These are phyloP conservation scores for Melanopsichium pennsylvanicum DNA, from an alignment of 1,284 basidiomycete genomes.

Conservation along the genomic window DNA sequence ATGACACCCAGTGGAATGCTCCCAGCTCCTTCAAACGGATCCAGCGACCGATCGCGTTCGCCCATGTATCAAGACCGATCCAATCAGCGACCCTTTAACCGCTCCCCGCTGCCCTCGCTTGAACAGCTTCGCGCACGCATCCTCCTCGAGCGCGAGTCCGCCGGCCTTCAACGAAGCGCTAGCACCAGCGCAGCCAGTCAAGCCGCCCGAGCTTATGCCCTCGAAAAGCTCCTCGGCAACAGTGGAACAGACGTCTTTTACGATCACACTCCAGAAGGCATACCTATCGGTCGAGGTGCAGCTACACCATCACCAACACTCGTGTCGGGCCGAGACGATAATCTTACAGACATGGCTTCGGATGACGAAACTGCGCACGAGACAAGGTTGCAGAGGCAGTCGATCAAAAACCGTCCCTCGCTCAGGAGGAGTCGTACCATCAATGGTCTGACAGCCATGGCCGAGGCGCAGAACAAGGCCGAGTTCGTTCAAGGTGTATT, in stretches of 20 bases:
- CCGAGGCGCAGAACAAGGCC: conserved; percentile 51
- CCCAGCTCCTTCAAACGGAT: conserved; percentile 1
- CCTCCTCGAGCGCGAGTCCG: conserved; percentile 53
- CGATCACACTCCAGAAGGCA: conserved; percentile 44
- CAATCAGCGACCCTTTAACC: conserved; percentile 26
- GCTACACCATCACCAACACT: conserved; percentile 29
- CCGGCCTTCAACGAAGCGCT: conserved; percentile 52
- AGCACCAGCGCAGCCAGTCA: conserved; percentile 60
- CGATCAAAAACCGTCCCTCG: conserved; percentile 24
- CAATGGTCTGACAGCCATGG: conserved; percentile 54
- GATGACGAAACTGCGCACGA: conserved; percentile 36
- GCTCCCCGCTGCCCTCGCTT: conserved; percentile 58
- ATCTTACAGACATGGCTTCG: conserved; percentile 31
- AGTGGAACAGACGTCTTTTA: conserved; percentile 45
- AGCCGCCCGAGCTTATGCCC: conserved; percentile 60
- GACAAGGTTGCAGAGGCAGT: conserved; percentile 25
- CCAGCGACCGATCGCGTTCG: conserved; percentile 26
- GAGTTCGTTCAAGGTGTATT: conserved; percentile 49
- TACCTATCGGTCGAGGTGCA: conserved; percentile 28
- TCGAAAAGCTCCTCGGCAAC: conserved; percentile 62
- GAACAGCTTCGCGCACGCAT: conserved; percentile 61
- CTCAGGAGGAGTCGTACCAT: conserved; percentile 49
- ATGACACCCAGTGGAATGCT: conserved; percentile 1
- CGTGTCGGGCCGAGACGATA: conserved; percentile 5
- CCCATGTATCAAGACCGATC: conserved; percentile 22